Conservation (phyloP, 169 alveolate genomes). For the Eimeria falciformis region DNA sequence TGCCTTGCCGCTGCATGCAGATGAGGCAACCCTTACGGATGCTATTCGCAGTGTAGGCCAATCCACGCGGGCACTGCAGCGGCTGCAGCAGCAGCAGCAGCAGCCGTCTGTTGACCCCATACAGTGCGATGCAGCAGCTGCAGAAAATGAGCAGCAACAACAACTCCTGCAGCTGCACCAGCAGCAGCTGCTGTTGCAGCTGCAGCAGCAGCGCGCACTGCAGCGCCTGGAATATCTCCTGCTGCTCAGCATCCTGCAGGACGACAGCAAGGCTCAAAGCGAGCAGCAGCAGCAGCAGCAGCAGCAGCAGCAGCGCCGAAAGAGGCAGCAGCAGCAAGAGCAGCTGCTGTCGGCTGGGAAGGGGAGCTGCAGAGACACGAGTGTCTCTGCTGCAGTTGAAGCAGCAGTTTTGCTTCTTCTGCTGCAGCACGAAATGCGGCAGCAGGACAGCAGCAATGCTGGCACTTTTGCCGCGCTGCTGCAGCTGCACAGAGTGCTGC, state of each 20-base stretch:
- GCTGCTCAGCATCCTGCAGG: slow-evolving; percentile 21
- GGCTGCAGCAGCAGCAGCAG: slow-evolving; percentile 29
- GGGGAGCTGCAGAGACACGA: background rate
- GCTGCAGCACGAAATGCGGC: slow-evolving; percentile 14
- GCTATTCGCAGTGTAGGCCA: background rate
- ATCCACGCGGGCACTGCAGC: slow-evolving; percentile 53
- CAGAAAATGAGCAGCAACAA: background rate
- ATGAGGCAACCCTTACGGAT: background rate
- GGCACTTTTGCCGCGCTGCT: too few relatives aligned
- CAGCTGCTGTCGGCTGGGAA: background rate
- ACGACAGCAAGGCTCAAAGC: background rate
- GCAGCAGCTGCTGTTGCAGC: slow-evolving; percentile 48
- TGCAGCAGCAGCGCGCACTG: background rate
- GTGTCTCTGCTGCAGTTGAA: background rate
- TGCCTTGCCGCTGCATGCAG: background rate
- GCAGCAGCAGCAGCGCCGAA: background rate
- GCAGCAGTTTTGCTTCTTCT: slow-evolving; percentile 45
- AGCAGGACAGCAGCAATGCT: background rate
- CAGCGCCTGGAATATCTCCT: slow-evolving; percentile 12
- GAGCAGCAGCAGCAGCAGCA: slow-evolving; percentile 35
- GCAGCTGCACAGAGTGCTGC: background rate
- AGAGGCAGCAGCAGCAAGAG: background rate
- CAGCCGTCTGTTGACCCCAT: background rate
- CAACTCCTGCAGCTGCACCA: background rate
- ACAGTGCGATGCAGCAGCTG: background rate